These are phyloP conservation scores for Russula sp. DNA, from an alignment of 768 basidiomycete species.

Conservation along the genomic window DNA sequence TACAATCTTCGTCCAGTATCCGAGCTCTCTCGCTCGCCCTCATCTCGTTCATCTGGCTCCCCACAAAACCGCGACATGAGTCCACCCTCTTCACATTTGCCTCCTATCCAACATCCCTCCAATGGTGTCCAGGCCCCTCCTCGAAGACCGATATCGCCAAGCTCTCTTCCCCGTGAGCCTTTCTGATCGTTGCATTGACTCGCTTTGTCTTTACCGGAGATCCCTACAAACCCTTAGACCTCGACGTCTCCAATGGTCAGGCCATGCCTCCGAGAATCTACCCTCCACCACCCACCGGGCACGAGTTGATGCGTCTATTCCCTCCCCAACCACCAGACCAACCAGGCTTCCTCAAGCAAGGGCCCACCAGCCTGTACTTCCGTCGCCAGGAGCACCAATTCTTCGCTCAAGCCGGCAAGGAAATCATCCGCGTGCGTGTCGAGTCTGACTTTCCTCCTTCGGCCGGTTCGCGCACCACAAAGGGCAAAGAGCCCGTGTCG, in stretches of 20 bases:
- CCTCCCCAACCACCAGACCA: conserved; percentile 57
- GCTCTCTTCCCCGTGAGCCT: conserved; percentile 21
- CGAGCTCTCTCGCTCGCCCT: conserved; percentile 21
- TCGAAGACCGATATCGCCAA: conserved; percentile 22
- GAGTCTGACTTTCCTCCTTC: conserved; percentile 50
- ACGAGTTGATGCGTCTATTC: conserved; percentile 82
- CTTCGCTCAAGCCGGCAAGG: conserved; percentile 72
- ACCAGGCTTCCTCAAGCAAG: conserved; percentile 49
- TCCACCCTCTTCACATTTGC: conserved; percentile 18
- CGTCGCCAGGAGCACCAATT: conserved; percentile 73
- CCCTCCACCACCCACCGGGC: conserved; percentile 72
- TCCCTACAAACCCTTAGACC: conserved; percentile 38
- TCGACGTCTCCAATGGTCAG: conserved; percentile 53
- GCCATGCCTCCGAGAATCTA: conserved; percentile 51
- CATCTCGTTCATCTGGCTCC: conserved; percentile 16
- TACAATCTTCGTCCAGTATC: conserved; percentile 23
- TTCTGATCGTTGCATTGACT: background rate
- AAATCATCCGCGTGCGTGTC: conserved; percentile 68
- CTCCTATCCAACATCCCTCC: conserved; percentile 20
- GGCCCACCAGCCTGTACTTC: conserved; percentile 69
- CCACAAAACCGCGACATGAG: conserved; percentile 16
- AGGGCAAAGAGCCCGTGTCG: conserved; percentile 20
- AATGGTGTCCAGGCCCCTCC: conserved; percentile 13
- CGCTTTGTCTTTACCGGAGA: background rate
- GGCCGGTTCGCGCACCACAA: conserved; percentile 14